These are phyloP conservation scores for Mariannaea elegans DNA, from an alignment of 2,329 filamentous ascomycete species.

Conservation along the genomic window DNA sequence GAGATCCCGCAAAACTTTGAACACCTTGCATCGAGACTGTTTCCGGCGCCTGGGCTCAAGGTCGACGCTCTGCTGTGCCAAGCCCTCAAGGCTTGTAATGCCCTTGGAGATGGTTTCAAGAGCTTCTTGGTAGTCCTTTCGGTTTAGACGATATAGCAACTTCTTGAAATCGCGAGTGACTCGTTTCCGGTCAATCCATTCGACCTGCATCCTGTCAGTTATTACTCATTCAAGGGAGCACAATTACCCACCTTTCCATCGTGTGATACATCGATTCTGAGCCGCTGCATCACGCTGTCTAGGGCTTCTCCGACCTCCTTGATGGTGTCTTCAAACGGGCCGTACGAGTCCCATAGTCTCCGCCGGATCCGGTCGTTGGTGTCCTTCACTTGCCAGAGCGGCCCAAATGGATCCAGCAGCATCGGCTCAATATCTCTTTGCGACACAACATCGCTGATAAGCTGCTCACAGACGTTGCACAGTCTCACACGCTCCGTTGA, in stretches of 20 bases:
- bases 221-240: background rate
- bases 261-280: too few species aligned
- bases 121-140: background rate
- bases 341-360: slow-evolving; percentile 1
- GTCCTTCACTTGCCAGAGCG: slow-evolving; percentile 1
- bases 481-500: slow-evolving; percentile 12
- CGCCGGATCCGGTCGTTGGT: background rate
- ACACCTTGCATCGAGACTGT: background rate
- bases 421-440: background rate
- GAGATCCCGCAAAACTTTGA: background rate
- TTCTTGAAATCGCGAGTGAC: too few species aligned
- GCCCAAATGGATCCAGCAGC: slow-evolving; percentile 1
- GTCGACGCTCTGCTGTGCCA: background rate
- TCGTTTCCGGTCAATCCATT: too few species aligned
- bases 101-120: background rate
- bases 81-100: slow-evolving; percentile 3
- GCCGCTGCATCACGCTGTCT: too few species aligned
- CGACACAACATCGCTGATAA: background rate
- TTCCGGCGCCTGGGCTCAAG: background rate
- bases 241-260: background rate
- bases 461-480: slow-evolving; percentile 21
- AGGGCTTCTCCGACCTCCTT: background rate
- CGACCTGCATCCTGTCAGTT: background rate
- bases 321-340: slow-evolving; percentile 1
- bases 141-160: too few species aligned